Percentiles rank a stretch among this genome's conserved stretches.
phyloP scores from a whole-genome alignment of 208 protist genomes.

The Trypanosoma cruzi region DNA sequence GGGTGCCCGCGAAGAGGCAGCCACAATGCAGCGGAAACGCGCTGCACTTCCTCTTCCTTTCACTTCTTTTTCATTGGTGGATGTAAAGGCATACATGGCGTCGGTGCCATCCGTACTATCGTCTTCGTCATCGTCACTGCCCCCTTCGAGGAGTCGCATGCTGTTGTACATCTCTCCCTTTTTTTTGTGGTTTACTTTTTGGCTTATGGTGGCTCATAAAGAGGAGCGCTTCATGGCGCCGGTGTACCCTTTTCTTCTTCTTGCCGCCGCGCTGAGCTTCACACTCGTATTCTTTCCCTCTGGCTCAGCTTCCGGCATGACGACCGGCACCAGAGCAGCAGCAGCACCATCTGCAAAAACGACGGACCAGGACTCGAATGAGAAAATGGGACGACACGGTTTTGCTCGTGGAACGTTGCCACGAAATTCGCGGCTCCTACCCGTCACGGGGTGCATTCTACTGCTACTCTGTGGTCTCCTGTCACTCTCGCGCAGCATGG shows the following conservation, averaged over 20 bases:
- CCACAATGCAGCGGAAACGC: background rate
- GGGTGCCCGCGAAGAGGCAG: background rate
- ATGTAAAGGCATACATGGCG: no score
- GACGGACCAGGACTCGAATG: background rate
- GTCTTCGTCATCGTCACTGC: background rate
- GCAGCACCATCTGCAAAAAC: background rate
- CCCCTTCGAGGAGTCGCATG: constrained; percentile 18
- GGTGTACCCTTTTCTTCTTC: constrained; percentile 91
- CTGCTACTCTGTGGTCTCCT: constrained; percentile 53
- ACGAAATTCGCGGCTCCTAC: background rate
- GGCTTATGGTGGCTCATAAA: constrained; percentile 92
- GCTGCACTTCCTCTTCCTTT: constrained; percentile 3
- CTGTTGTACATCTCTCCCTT: constrained; percentile 80
- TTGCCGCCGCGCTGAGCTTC: constrained; percentile 72
- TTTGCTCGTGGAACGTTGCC: background rate
- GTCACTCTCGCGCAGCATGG: constrained; percentile 63
- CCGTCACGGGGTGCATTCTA: constrained; percentile 31
- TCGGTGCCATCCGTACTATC: no score
- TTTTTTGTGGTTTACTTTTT: constrained; percentile 90
- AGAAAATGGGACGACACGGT: background rate
- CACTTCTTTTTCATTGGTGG: no score
- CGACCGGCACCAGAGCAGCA: no score
- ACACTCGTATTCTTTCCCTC: constrained; percentile 22
- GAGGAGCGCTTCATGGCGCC: constrained; percentile 95
- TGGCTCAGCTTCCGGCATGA: background rate